These are phyloP conservation scores for Malania oleifera DNA, from an alignment of 164 flowering plant genomes.

Conservation along the genomic window DNA sequence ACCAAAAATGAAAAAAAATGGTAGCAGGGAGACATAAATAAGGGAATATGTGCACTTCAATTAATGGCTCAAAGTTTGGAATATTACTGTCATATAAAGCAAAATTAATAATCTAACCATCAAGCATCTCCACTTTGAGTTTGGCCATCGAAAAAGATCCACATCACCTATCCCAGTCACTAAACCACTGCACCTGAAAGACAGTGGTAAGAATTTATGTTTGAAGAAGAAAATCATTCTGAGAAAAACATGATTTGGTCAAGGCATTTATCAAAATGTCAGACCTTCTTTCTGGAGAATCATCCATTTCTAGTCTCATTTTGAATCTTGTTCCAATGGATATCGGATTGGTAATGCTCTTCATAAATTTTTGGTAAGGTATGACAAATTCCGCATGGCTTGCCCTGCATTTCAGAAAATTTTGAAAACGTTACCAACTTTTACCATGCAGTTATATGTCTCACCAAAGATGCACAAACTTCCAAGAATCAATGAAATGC, in stretches of 20 bases:
- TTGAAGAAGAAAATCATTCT: neutral
- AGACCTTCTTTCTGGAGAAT: conserved; percentile 85
- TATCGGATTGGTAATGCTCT: conserved; percentile 50
- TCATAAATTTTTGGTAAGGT: conserved; percentile 59
- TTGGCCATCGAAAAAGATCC: conserved; percentile 83
- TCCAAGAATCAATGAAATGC: neutral
- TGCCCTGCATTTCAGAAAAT: conserved; percentile 53
- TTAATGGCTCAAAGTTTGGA: neutral
- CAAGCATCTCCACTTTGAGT: conserved; percentile 94
- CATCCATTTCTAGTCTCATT: conserved; percentile 74
- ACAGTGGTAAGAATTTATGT: conserved; percentile 5
- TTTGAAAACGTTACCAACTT: conserved; percentile 6
- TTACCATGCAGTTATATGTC: neutral
- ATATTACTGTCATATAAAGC: neutral
- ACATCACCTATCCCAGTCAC: conserved; percentile 65
- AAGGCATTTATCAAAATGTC: neutral
- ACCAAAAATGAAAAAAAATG: conserved; percentile 5
- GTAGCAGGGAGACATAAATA: neutral
- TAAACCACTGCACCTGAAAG: conserved; percentile 70
- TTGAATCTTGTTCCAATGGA: conserved; percentile 75
- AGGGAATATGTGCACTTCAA: too few species aligned
- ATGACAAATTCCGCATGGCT: conserved; percentile 73
- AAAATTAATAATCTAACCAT: conserved; percentile 34
- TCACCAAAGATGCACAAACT: neutral
- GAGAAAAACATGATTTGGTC: neutral